These are phyloP conservation scores for Alternaria longipes DNA, from an alignment of 2,329 filamentous ascomycete genomes.

Conservation along the genomic window DNA sequence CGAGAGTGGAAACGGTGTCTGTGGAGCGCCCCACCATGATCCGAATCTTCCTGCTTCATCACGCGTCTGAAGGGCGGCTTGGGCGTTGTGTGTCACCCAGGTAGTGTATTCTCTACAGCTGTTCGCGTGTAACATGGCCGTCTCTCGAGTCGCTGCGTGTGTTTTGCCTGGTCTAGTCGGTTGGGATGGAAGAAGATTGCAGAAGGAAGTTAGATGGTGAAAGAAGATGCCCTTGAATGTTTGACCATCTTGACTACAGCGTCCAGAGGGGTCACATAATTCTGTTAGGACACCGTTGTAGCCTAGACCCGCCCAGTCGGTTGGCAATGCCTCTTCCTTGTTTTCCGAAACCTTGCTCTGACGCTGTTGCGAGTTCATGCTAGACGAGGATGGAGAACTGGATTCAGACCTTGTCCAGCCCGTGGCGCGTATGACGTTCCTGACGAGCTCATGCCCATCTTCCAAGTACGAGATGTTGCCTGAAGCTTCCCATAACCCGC, in stretches of 20 bases:
- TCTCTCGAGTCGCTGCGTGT: constrained; percentile 44
- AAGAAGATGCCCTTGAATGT: constrained; percentile 97
- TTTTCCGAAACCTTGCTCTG: neutral
- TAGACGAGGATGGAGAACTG: constrained; percentile 3
- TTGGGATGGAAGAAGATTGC: constrained; percentile 66
- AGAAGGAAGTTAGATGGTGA: constrained; percentile 84
- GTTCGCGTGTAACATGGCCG: constrained; percentile 59
- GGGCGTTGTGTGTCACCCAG: constrained; percentile 83
- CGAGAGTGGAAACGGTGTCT: neutral
- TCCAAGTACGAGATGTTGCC: constrained; percentile 74
- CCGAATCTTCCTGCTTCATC: constrained; percentile 77
- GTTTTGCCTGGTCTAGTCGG: constrained; percentile 59
- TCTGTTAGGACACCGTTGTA: constrained; percentile 85
- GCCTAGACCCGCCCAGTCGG: constrained; percentile 76
- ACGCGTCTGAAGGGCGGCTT: constrained; percentile 75
- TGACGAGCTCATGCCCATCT: constrained; percentile 81
- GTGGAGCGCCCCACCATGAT: constrained; percentile 80
- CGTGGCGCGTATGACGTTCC: constrained; percentile 77
- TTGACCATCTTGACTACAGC: constrained; percentile 83
- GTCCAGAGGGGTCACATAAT: constrained; percentile 75
- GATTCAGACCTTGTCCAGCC: constrained; percentile 68
- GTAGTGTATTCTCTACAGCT: constrained; percentile 72
- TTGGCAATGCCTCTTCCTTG: neutral
- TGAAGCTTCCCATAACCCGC: constrained; percentile 81
- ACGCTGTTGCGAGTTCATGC: constrained; percentile 1